A percentile compares a stretch with the other conserved stretches of the same genome.
phyloP scores from a whole-genome alignment of 1,284 basidiomycete species.

The Tilletia indica region DNA sequence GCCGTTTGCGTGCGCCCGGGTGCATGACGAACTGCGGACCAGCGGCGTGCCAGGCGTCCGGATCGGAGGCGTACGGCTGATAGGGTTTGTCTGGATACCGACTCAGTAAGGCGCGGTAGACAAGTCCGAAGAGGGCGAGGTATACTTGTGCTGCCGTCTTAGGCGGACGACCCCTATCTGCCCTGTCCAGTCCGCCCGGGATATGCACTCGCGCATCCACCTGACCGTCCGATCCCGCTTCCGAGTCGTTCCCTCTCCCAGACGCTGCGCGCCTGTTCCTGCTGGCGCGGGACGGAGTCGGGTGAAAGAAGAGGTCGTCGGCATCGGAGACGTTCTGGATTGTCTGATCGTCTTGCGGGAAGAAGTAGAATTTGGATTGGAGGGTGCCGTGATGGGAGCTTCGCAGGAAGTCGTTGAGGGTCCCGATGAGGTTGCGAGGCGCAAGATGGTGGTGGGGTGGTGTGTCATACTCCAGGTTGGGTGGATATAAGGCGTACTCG shows the following conservation, averaged over 20 bases:
- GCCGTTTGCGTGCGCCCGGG: too few relatives aligned
- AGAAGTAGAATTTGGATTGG: background rate
- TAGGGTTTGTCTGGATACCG: background rate
- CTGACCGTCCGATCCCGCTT: background rate
- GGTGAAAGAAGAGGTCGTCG: background rate
- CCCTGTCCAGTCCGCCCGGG: too few relatives aligned
- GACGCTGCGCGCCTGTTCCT: background rate
- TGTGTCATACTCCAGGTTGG: background rate
- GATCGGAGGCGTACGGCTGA: background rate
- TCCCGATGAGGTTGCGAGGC: background rate
- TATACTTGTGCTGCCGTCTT: constrained; percentile 3
- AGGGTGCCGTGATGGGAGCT: background rate
- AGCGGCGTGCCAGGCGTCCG: too few relatives aligned
- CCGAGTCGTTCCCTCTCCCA: background rate
- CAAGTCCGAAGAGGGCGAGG: background rate
- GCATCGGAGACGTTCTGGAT: background rate
- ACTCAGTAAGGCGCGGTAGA: background rate
- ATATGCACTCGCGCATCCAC: background rate
- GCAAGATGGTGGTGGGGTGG: too few relatives aligned
- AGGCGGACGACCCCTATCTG: too few relatives aligned
- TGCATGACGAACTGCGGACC: too few relatives aligned
- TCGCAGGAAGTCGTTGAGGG: background rate
- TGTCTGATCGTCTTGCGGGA: background rate
- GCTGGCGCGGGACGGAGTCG: background rate
- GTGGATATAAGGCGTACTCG: background rate